Base-by-base conservation (phyloP, 768 basidiomycete species). In the Russula foetens region DNA sequence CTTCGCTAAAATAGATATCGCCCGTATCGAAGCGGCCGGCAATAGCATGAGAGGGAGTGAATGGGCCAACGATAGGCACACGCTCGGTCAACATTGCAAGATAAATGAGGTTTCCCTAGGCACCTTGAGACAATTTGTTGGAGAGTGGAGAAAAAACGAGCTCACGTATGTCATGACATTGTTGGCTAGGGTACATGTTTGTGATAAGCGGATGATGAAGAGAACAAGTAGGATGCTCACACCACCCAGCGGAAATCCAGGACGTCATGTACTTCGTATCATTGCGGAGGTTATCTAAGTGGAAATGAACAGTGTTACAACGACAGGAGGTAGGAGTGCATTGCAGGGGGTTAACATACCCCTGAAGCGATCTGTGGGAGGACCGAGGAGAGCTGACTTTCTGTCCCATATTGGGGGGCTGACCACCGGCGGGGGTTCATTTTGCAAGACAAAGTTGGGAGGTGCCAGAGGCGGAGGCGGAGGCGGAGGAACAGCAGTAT, bases 181-280 rank as follows among this genome's bases (percentile, higher is more conserved):
- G 75, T 89, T 89, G 9, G 86, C 86, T 88, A 51, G 17, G n/a
- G 31, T 26, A 23, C 35, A 15, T 12, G 35, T 24, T 29, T 29
- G 15, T 23, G 17, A 8, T 26, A 43, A 35, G 19, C 19, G 43
- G 45, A 58, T 26, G n/a, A 28, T 21, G 45, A 46, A 46, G 19
- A 53, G 28, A 12, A 17, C 19, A n/a, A 23, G 55, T 38, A 45
- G 7, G 26, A 28, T 21, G 68, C 73, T 58, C 28, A 74, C 73
- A 87, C 87, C 87, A 90, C 39, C 88, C 88, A 21, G 86, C 85
- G 33, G 83, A 82, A 38, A 83, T 75, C 85, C 85, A 90, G 17
- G 85, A 85, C 2, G 86, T 84, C 59, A 90, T 81, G 63, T 88
- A 90, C 63, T 84, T 77, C 4, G 74, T 73, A 58, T 86, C 81